Percentiles rank a stretch among this genome's conserved stretches.
These are phyloP conservation scores for Angomonas desouzai DNA, from an alignment of 208 protist genomes.

Conservation along the genomic window DNA sequence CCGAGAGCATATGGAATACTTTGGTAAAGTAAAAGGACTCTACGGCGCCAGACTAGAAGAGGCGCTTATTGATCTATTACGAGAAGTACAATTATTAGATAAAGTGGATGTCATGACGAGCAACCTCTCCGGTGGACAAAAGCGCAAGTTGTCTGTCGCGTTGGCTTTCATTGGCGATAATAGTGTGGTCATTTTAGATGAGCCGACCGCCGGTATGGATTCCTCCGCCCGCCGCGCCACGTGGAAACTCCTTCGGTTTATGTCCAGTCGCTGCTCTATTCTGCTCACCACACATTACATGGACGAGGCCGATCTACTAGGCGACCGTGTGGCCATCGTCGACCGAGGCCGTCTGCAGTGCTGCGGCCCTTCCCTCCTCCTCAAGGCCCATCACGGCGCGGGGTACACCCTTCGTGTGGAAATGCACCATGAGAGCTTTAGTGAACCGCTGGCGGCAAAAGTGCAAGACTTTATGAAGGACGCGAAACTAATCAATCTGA, in stretches of 20 bases:
- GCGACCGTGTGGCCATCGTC: conserved; percentile 89
- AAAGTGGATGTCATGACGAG: conserved; percentile 38
- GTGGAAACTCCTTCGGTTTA: conserved; percentile 56
- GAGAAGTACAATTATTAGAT: conserved; percentile 46
- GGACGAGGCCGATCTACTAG: conserved; percentile 95
- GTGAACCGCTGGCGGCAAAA: neutral
- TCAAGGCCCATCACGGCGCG: conserved; percentile 44
- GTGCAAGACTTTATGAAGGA: neutral
- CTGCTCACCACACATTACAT: conserved; percentile 92
- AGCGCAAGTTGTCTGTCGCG: conserved; percentile 78
- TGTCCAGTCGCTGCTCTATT: conserved; percentile 45
- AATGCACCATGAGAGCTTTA: conserved; percentile 5
- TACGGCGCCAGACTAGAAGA: conserved; percentile 33
- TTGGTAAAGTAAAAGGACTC: conserved; percentile 91
- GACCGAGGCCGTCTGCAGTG: conserved; percentile 46
- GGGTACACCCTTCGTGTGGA: conserved; percentile 58
- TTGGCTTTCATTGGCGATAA: conserved; percentile 79
- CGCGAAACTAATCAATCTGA: neutral
- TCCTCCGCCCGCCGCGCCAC: conserved; percentile 62
- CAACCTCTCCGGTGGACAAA: conserved; percentile 63
- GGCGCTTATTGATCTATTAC: conserved; percentile 31
- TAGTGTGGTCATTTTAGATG: conserved; percentile 78
- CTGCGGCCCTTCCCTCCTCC: conserved; percentile 48
- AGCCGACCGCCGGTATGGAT: conserved; percentile 92
- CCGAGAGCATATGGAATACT: conserved; percentile 88